Conservation (phyloP, 345 rosid species). For the Leavenworthia alabamica region DNA sequence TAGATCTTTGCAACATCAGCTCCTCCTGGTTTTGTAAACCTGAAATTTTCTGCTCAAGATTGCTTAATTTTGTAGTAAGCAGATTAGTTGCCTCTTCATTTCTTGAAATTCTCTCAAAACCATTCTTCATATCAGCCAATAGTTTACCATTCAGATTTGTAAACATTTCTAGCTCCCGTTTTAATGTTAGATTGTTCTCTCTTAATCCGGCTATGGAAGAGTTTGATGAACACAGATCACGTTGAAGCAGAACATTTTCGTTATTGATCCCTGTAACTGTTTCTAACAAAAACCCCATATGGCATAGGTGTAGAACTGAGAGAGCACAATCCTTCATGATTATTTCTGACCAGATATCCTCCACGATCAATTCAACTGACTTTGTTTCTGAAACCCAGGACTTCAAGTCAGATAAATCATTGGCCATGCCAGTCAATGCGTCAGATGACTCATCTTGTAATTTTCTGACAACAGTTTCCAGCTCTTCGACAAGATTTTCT, state of each 20-base stretch:
- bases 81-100: constrained; percentile 75
- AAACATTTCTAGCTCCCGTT: constrained; percentile 73
- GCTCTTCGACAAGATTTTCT: constrained; percentile 45
- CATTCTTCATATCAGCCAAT: constrained; percentile 70
- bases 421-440: constrained; percentile 37
- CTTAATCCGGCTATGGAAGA: constrained; percentile 60
- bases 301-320: constrained; percentile 83
- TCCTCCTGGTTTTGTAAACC: constrained; percentile 79
- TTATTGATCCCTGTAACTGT: constrained; percentile 69
- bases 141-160: constrained; percentile 71
- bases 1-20: constrained; percentile 78
- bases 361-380: constrained; percentile 59
- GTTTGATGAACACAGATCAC: constrained; percentile 62
- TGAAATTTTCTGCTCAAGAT: constrained; percentile 60
- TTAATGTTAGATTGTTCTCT: constrained; percentile 63
- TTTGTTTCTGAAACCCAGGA: constrained; percentile 49
- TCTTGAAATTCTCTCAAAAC: constrained; percentile 64
- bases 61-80: constrained; percentile 48
- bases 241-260: constrained; percentile 83
- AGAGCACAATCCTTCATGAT: constrained; percentile 82
- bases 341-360: constrained; percentile 92
- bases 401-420: constrained; percentile 46
- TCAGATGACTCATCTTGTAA: constrained; percentile 41
- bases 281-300: constrained; percentile 84
- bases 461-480: constrained; percentile 48